Conservation (phyloP, 768 basidiomycete genomes). For the Kwoniella dejecticola region DNA sequence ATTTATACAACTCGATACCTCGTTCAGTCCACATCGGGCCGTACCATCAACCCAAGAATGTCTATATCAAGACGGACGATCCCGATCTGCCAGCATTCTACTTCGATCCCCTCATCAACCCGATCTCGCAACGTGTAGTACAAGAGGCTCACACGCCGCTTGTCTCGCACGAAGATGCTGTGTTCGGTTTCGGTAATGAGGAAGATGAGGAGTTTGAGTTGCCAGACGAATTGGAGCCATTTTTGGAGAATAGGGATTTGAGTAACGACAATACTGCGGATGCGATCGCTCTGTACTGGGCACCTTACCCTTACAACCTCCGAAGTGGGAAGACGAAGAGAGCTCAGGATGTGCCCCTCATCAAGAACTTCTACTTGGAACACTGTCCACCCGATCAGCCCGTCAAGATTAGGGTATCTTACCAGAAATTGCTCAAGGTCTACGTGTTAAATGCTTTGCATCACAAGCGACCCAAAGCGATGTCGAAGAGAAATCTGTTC, state of each 20-base stretch:
- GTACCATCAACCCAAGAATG: slow-evolving; percentile 93
- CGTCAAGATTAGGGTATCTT: slow-evolving; percentile 97
- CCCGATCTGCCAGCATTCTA: slow-evolving; percentile 99
- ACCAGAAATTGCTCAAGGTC: slow-evolving; percentile 92
- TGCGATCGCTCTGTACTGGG: slow-evolving; percentile 97
- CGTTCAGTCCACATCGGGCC: slow-evolving; percentile 83
- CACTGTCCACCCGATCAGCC: slow-evolving; percentile 95
- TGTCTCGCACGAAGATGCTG: slow-evolving; percentile 83
- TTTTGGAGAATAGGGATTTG: slow-evolving; percentile 74
- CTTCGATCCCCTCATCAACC: slow-evolving; percentile 98
- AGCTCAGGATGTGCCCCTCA: slow-evolving; percentile 91
- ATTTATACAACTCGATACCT: slow-evolving; percentile 96
- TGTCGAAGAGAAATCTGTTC: slow-evolving; percentile 98
- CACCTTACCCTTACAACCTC: slow-evolving; percentile 90
- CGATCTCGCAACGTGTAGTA: slow-evolving; percentile 86
- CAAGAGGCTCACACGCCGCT: slow-evolving; percentile 78
- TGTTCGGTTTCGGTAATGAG: slow-evolving; percentile 77
- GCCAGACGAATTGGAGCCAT: slow-evolving; percentile 74
- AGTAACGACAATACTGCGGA: slow-evolving; percentile 93
- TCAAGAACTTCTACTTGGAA: slow-evolving; percentile 98
- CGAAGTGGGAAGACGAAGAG: slow-evolving; percentile 89
- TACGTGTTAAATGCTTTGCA: slow-evolving; percentile 93
- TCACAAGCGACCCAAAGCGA: slow-evolving; percentile 85
- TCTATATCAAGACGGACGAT: slow-evolving; percentile 98
- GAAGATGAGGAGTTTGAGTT: slow-evolving; percentile 82